Evolutionary conservation across 139 green algal species (phyloP), one percentile per base, ranked within the genome.

Genomic region (Chlamydomonas applanata): DNA sequence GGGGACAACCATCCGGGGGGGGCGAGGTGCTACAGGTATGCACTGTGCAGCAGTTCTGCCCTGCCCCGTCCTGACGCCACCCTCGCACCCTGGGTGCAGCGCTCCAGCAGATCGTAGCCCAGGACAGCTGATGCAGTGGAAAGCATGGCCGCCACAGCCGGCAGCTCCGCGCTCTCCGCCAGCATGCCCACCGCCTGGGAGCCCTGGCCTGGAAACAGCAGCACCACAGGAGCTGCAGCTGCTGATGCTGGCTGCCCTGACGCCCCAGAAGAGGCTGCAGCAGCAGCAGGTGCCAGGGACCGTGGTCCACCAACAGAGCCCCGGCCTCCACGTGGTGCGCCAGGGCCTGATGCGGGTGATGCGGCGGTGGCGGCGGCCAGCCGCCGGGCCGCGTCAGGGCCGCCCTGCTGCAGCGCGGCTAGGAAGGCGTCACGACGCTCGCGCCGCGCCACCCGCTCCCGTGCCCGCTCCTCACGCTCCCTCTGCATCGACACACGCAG

Each of bases 191-290:
- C 85, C 0, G 84, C 85, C 86, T 75, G 69, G 24, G 65, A 73
- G 44, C 77, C 77, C 67, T 98, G 94, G 1, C 94, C 94, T 1
- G 94, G 94, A 70, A 98, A 98, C 25, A 98, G 73, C 69, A 97
- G 94, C 13, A 79, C 90, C 3, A 73, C 9, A n/a, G 62, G 62
- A 4, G 62, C 63, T 77, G 32, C 77, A 2, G 74, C 19, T 3
- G 65, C 33, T 25, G 66, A 24, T 67, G 69, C 25, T 57, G 36
- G 13, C 46, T 19, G 19, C 9, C 27, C 13, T 1, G 44, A n/a
- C 1, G 46, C 49, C 4, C 34, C 27, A 4, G 84, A 64, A 1
- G 56, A 30, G 2, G 72, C 64, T 0, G 16, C 0, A 0, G 59
- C 24, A 1, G n/a, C 68, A 2, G 64, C 17, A 2, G 44, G 22